phyloP scores from a whole-genome alignment of 1,284 basidiomycete species.

The Apiotrichum porosum region DNA sequence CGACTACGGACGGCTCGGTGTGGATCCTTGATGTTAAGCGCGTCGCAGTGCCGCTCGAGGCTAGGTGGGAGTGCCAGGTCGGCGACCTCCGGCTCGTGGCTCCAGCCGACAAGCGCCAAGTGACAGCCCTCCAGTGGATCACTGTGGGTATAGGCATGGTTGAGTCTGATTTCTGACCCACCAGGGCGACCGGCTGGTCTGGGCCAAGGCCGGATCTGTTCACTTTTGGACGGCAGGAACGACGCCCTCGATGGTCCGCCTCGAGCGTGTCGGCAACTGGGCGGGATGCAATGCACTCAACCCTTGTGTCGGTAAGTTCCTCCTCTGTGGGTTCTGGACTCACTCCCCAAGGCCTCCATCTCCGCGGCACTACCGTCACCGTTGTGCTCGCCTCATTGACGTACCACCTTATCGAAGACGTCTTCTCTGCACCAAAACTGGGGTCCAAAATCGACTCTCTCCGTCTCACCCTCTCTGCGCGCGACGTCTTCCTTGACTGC shows the following conservation, averaged over 20 bases:
- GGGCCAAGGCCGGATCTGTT: constrained; percentile 36
- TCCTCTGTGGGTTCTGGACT: not conserved
- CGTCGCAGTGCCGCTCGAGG: not conserved
- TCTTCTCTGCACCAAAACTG: constrained; percentile 23
- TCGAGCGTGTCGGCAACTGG: constrained; percentile 39
- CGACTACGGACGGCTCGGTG: constrained; percentile 26
- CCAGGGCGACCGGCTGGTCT: constrained; percentile 28
- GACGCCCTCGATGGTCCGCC: constrained; percentile 13
- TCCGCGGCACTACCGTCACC: constrained; percentile 15
- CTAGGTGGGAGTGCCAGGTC: constrained; percentile 11
- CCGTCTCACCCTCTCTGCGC: constrained; percentile 20
- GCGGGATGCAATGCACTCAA: constrained; percentile 34
- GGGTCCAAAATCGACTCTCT: constrained; percentile 23
- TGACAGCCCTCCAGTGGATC: constrained; percentile 35
- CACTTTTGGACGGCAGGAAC: constrained; percentile 27
- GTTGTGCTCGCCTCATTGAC: constrained; percentile 34
- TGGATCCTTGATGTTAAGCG: constrained; percentile 10
- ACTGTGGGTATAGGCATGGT: constrained; percentile 14
- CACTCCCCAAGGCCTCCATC: constrained; percentile 26
- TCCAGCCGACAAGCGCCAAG: constrained; percentile 19
- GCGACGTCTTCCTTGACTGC: constrained; percentile 34
- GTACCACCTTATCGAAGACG: constrained; percentile 28
- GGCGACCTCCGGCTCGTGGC: constrained; percentile 2
- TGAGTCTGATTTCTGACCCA: constrained; percentile 4
- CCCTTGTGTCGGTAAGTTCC: constrained; percentile 32